Base-by-base conservation (phyloP, 768 basidiomycete genomes). In the Clathrus columnatus region DNA sequence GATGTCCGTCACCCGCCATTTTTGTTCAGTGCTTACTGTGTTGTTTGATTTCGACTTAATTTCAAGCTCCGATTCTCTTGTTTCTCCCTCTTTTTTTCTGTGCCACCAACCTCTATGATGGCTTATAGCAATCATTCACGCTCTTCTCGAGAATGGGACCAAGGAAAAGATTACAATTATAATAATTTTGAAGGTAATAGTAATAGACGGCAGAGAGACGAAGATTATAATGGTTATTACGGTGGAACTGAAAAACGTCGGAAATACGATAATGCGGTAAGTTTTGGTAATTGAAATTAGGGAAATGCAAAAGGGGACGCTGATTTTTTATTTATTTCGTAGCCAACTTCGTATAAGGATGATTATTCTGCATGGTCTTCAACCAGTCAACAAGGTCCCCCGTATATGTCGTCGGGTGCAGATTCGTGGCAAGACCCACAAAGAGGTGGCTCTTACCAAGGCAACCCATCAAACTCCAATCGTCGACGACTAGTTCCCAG, bases 251-350 rank as follows among this genome's bases (percentile, higher is more conserved):
- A 80, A 23, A 91, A 90, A 67, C 80, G 89, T 57, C 75, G 90
- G 63, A 91, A 89, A 69, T 84, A 74, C 62, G 87, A 90, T 66
- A 77, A 82, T 61, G 86, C 84, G 51, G 89, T 88, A 61, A 45
- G 85, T 72, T 55, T 50, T 53, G 51, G 46, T 18, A 32, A 24
- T 17, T 50, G 5, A 18, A 63, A 62, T n/a, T n/a, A n/a, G n/a
- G n/a, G n/a, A n/a, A n/a, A n/a, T n/a, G n/a, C n/a, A n/a, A n/a
- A n/a, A n/a, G n/a, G n/a, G n/a, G n/a, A n/a, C n/a, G n/a, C n/a
- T n/a, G n/a, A n/a, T 48, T 64, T 7, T 60, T 65, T 14, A 61
- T 62, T 7, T 50, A 63, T 2, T 62, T 65, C 11, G 47, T 56
- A 7, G 56, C 51, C 50, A 59, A 57, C 21, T 55, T 61, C 67